phyloP scores from a whole-genome alignment of 371 early-diverging fungal species.

The Catenaria anguillulae region DNA sequence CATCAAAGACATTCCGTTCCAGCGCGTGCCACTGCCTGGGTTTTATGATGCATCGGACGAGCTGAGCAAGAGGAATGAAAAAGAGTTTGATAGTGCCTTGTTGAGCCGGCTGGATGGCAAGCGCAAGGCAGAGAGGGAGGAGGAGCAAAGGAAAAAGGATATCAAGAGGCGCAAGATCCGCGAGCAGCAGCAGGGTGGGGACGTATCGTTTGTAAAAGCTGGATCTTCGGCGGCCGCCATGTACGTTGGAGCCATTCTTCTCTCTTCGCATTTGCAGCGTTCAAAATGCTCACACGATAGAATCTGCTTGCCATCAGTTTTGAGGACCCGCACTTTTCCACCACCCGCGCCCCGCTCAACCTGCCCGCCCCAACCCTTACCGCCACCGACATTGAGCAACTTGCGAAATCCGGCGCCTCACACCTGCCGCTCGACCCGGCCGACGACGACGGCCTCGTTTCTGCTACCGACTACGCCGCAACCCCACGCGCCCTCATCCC shows the following conservation, averaged over 20 bases:
- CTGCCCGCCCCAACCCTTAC: constrained; percentile 85
- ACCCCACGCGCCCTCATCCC: constrained; percentile 8
- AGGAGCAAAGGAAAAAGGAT: constrained; percentile 49
- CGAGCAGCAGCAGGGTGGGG: constrained; percentile 22
- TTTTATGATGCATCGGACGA: constrained; percentile 87
- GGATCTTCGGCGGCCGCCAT: constrained; percentile 6
- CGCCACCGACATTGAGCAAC: constrained; percentile 76
- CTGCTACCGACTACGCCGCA: constrained; percentile 15
- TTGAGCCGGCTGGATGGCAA: constrained; percentile 64
- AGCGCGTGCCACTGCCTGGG: constrained; percentile 70
- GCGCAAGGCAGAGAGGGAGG: constrained; percentile 48
- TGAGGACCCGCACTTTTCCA: constrained; percentile 45
- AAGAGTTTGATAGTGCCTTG: constrained; percentile 40
- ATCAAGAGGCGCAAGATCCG: constrained; percentile 57
- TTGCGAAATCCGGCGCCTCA: constrained; percentile 71
- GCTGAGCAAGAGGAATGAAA: constrained; percentile 42
- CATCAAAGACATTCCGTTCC: constrained; percentile 90
- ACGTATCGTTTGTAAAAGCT: constrained; percentile 27
- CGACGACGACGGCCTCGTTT: constrained; percentile 39
- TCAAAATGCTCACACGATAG: no score
- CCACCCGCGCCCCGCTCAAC: constrained; percentile 57
- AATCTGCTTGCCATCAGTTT: no score
- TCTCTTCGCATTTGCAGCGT: not conserved
- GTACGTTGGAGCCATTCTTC: not conserved
- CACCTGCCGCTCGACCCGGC: constrained; percentile 46